Evolutionary conservation across 257 asterid species (phyloP).

Genomic region (Verbena officinalis): DNA sequence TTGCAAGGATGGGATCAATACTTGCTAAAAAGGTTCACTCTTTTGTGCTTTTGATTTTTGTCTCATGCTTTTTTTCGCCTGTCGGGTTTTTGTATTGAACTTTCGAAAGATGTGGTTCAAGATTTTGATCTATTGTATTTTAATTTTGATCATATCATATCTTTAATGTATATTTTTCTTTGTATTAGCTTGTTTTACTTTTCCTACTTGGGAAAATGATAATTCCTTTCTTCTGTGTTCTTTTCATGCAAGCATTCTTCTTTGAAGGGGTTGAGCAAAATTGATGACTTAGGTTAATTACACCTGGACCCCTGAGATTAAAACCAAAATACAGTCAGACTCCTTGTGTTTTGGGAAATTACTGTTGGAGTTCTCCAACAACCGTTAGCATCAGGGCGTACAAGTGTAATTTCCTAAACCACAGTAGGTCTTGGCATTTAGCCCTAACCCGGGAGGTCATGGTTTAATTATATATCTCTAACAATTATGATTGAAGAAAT

Average conservation of each 20-base stretch:
- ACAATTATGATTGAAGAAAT: constrained; percentile 1
- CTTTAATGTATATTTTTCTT: constrained; percentile 15
- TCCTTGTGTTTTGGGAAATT: too few relatives aligned
- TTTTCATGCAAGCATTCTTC: constrained; percentile 2
- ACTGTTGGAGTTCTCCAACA: too few relatives aligned
- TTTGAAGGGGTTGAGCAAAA: background rate
- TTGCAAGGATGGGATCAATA: constrained; percentile 93
- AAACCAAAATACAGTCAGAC: too few relatives aligned
- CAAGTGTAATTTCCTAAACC: too few relatives aligned
- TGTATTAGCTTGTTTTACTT: background rate
- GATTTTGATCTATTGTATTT: background rate
- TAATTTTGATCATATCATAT: background rate
- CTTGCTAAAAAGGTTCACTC: constrained; percentile 52
- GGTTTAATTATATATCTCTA: too few relatives aligned
- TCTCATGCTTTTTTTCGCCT: background rate
- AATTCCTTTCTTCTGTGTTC: background rate
- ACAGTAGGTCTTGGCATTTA: too few relatives aligned
- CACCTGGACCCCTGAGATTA: too few relatives aligned
- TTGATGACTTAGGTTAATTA: background rate
- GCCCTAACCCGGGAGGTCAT: too few relatives aligned
- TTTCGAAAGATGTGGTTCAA: background rate
- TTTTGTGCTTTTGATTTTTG: constrained; percentile 32
- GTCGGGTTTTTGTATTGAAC: background rate
- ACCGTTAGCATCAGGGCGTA: too few relatives aligned
- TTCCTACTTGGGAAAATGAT: constrained; percentile 15